A percentile compares a stretch with the other conserved stretches of the same genome.
Conservation (phyloP, 2,329 filamentous ascomycete genomes). For the Eutypa lata region DNA sequence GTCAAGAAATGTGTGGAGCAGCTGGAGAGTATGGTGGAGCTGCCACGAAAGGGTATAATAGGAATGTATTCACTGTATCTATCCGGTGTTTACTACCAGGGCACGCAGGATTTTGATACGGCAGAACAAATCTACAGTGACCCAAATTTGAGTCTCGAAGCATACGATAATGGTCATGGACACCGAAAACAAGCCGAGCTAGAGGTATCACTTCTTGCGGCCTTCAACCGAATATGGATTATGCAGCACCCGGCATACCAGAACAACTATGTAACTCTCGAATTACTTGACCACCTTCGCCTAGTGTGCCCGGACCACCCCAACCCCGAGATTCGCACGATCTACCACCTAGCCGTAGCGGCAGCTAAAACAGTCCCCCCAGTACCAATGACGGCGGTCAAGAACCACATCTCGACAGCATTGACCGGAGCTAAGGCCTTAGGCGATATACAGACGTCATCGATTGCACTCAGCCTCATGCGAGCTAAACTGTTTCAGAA, state of each 20-base stretch:
- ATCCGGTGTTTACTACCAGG: slow-evolving; percentile 72
- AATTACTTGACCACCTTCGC: slow-evolving; percentile 63
- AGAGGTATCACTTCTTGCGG: slow-evolving; percentile 64
- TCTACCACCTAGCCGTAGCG: slow-evolving; percentile 73
- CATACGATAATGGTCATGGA: slow-evolving; percentile 34
- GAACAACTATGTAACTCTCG: slow-evolving; percentile 55
- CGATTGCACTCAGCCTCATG: slow-evolving; percentile 83
- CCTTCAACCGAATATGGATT: slow-evolving; percentile 70
- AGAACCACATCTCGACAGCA: slow-evolving; percentile 72
- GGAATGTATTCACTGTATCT: slow-evolving; percentile 66
- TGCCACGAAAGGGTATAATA: slow-evolving; percentile 42
- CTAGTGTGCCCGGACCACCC: slow-evolving; percentile 66
- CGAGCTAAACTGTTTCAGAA: slow-evolving; percentile 77
- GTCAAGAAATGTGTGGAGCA: slow-evolving; percentile 57
- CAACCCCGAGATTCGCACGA: slow-evolving; percentile 73
- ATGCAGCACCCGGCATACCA: slow-evolving; percentile 60
- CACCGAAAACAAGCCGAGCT: slow-evolving; percentile 50
- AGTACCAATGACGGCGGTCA: slow-evolving; percentile 70
- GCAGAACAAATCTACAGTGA: slow-evolving; percentile 67
- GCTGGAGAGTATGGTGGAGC: slow-evolving; percentile 43
- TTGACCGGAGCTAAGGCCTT: slow-evolving; percentile 67
- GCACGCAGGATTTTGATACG: slow-evolving; percentile 65
- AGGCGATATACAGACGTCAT: slow-evolving; percentile 75
- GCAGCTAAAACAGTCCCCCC: slow-evolving; percentile 60
- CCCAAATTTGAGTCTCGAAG: slow-evolving; percentile 52